A percentile compares a stretch with the other conserved stretches of the same genome.
Evolutionary conservation across 2,329 filamentous ascomycete genomes (phyloP).

Genomic region (Alternaria infectoria): DNA sequence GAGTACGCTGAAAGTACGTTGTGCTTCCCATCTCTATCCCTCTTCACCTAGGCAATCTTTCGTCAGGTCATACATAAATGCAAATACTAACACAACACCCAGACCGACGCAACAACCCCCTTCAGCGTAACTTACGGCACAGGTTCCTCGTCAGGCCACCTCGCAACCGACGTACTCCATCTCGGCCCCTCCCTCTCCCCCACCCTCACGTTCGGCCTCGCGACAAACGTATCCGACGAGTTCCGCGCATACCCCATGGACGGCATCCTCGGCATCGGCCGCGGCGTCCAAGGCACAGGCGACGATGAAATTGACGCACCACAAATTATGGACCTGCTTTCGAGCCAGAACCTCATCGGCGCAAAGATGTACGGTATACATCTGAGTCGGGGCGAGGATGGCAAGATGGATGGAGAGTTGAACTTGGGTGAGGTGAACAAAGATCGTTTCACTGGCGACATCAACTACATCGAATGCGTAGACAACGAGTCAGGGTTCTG

Average conservation of each 20-base stretch:
- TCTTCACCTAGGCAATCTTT: too few relatives aligned
- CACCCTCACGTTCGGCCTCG: slow-evolving; percentile 73
- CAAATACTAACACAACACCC: neutral
- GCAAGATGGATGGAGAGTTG: slow-evolving; percentile 73
- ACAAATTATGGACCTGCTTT: slow-evolving; percentile 71
- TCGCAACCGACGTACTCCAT: slow-evolving; percentile 70
- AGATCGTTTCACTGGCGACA: slow-evolving; percentile 69
- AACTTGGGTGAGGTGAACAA: slow-evolving; percentile 75
- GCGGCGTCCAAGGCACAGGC: slow-evolving; percentile 51
- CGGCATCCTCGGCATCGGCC: slow-evolving; percentile 81
- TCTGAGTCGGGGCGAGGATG: slow-evolving; percentile 71
- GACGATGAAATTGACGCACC: slow-evolving; percentile 58
- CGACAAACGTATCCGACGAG: slow-evolving; percentile 72
- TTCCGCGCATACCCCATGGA: slow-evolving; percentile 84
- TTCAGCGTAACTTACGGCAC: slow-evolving; percentile 80
- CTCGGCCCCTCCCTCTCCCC: slow-evolving; percentile 71
- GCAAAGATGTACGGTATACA: slow-evolving; percentile 74
- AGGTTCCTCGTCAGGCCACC: slow-evolving; percentile 71
- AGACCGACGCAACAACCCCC: slow-evolving; percentile 54
- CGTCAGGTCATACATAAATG: too few relatives aligned
- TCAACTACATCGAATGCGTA: slow-evolving; percentile 68
- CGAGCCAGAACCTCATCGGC: slow-evolving; percentile 62
- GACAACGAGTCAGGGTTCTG: slow-evolving; percentile 65
- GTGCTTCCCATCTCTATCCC: neutral
- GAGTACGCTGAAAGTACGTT: slow-evolving; percentile 58